These are phyloP conservation scores for Typha latifolia DNA, from an alignment of 176 grass and related monocot species.

Conservation along the genomic window DNA sequence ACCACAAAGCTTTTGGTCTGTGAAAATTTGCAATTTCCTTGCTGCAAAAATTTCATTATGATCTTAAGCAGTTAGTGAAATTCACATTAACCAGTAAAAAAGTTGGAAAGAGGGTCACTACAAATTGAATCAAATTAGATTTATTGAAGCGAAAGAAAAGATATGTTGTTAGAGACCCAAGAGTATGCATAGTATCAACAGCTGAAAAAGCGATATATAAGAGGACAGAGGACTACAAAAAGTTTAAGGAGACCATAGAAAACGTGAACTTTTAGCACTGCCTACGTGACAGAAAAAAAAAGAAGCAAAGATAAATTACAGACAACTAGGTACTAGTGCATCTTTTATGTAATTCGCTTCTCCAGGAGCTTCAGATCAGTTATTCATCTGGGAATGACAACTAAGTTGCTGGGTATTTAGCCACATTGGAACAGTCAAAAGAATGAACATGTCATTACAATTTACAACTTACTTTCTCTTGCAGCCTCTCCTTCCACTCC, in stretches of 20 bases:
- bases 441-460: not conserved
- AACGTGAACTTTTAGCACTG: not conserved
- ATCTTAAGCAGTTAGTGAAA: constrained; percentile 9
- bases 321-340: not conserved
- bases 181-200: not conserved
- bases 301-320: not conserved
- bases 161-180: not conserved
- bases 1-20: constrained; percentile 90
- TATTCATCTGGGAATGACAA: not conserved
- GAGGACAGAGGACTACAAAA: not conserved
- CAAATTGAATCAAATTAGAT: not conserved
- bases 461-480: too few relatives aligned
- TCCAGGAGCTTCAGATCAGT: not conserved
- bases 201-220: not conserved
- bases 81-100: not conserved
- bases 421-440: not conserved
- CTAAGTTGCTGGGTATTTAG: not conserved
- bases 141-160: not conserved
- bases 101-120: not conserved
- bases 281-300: not conserved
- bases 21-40: constrained; percentile 93
- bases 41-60: constrained; percentile 34
- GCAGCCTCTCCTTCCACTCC: too few relatives aligned
- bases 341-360: not conserved
- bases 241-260: not conserved